Evolutionary conservation across 129 eudicot species (phyloP), one percentile per base, ranked within the genome.

Genomic region (Arctium lappa): DNA sequence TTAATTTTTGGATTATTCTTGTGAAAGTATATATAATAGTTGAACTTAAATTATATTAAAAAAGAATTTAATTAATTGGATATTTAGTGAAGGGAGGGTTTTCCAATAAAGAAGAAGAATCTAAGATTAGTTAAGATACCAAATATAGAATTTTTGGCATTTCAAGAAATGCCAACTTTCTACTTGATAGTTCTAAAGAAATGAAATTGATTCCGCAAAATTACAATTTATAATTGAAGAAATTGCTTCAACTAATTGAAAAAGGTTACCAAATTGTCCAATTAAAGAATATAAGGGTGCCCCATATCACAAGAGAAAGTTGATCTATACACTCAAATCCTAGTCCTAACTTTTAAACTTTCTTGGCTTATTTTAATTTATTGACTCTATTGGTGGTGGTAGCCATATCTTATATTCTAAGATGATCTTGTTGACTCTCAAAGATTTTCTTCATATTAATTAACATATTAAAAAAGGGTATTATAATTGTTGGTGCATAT

Each of bases 321-420:
- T 84, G 75, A 79, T 65, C 84, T 79, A 84, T 80, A 84, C 87
- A 84, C 87, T 84, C 80, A 86, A 73, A 86, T 78, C 83, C 84
- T 82, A 86, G 86, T 82, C 89, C 68, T 63, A 74, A 62, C 79
- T 86, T 77, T 86, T 33, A 69, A 53, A 72, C 80, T 83, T 84
- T 65, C 38, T 72, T 33, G 71, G 33, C 44, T 73, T 79, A 78
- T 78, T 83, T 78, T 78, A 78, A 78, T 72, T 39, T 72, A 84
- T 77, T 77, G 75, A 86, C 75, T 77, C 76, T 34, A 30, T 62
- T 39, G 86, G 80, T 44, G 63, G 79, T 81, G 85, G 85, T 81
- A 76, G 72, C 69, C 87, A 83, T 79, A 83, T 83, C 82, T 80
- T 73, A 86, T 86, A 83, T 83, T 83, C 81, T 77, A 86, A 78